Evolutionary conservation across 164 flowering plant species (phyloP).

Genomic region (Magnolia officinalis): DNA sequence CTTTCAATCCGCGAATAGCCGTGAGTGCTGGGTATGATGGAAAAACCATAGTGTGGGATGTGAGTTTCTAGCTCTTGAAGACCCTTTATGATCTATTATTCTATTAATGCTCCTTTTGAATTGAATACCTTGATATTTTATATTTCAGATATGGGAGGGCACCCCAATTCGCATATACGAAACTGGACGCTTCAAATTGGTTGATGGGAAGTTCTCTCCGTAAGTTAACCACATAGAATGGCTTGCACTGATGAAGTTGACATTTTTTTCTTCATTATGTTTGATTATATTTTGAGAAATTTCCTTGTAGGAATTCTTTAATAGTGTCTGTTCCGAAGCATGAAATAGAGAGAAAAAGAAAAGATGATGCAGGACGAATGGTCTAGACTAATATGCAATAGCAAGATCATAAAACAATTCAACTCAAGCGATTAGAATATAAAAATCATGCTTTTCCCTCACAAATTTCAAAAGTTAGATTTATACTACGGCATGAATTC

Average conservation of each 20-base stretch:
- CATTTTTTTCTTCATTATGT: neutral
- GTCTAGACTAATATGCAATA: too few relatives aligned
- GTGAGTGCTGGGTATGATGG: conserved; percentile 99
- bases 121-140: conserved; percentile 14
- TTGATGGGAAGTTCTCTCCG: conserved; percentile 98
- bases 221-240: conserved; percentile 43
- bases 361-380: too few relatives aligned
- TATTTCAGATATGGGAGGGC: conserved; percentile 93
- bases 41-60: conserved; percentile 96
- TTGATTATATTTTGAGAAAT: neutral
- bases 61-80: conserved; percentile 43
- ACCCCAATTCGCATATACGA: conserved; percentile 75
- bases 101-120: neutral
- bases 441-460: too few relatives aligned
- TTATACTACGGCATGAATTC: too few relatives aligned
- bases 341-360: too few relatives aligned
- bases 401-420: too few relatives aligned
- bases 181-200: conserved; percentile 83
- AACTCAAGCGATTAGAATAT: too few relatives aligned
- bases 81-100: neutral
- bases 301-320: neutral
- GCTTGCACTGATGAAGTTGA: neutral
- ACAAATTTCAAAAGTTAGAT: too few relatives aligned
- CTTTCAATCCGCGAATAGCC: conserved; percentile 96
- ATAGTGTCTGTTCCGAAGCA: too few relatives aligned